phyloP scores from a whole-genome alignment of 129 eudicot genomes.

The Daucus carota region DH1_v3.0 NC_030383.2:10272001-10272500 shows the following conservation, averaged over 20 bases:
- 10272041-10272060: background rate
- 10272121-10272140: background rate
- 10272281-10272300: constrained; percentile 46
- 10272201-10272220: background rate
- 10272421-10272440: background rate
- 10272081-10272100: no score
- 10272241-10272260: constrained; percentile 75
- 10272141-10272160: background rate
- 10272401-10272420: background rate
- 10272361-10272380: constrained; percentile 68
- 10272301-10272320: constrained; percentile 77
- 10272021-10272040: no score
- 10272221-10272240: constrained; percentile 48
- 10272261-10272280: constrained; percentile 66
- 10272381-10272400: constrained; percentile 37
- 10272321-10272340: constrained; percentile 72
- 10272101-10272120: background rate
- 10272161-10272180: background rate
- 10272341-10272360: constrained; percentile 61
- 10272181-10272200: background rate
- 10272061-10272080: no score
- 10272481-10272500: background rate
- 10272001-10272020: no score
- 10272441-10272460: constrained; percentile 3
- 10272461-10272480: background rate